Evolutionary conservation across 805 yeast genomes (phyloP), one percentile per base, ranked within the genome.

Genomic region (Saturnispora kantuleensis): DNA sequence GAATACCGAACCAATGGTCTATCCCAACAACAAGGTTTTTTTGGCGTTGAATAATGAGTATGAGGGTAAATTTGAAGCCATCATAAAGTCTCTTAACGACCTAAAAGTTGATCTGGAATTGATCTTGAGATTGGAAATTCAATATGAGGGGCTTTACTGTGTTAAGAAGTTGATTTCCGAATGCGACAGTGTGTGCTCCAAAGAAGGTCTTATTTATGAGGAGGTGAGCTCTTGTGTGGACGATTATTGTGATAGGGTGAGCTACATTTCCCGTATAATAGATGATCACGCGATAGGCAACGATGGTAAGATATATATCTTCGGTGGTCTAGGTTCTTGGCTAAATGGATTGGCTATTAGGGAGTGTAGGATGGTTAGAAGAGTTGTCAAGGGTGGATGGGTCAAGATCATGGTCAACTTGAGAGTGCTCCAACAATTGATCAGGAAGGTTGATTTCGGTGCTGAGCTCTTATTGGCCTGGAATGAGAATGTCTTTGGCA

Each of bases 401-500:
- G 71, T 74, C 52, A 72, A 75, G 51, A 64, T 83, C 48, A 63
- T 76, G 47, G 66, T 77, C 52, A 82, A 82, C 56, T 75, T 83
- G 16, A 67, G 77, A 42, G 78, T 82, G 1, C 60, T 82, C 36
- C 87, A 80, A 61, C 89, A 82, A 57, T 74, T 79, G 73, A 68
- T 83, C 45, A 70, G 83, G 47, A 76, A 74, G 47, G 69, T 81
- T 31, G 70, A 47, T 39, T 33, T 32, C 39, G 52, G 47, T 11
- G 36, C 41, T 11, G 46, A 41, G 4, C 32, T 31, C 32, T 12
- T 36, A 11, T 34, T 40, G 26, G 13, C 13, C 5, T 21, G 45
- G 47, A 13, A 35, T 10, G 12, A 39, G 18, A 39, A 33, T 35
- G 35, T 35, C n/a, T 31, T 50, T 32, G 44, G 41, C 15, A 44